Evolutionary conservation across 2,329 filamentous ascomycete species (phyloP), one percentile per base, ranked within the genome.

Genomic region (Aspergillus ochraceus): DNA sequence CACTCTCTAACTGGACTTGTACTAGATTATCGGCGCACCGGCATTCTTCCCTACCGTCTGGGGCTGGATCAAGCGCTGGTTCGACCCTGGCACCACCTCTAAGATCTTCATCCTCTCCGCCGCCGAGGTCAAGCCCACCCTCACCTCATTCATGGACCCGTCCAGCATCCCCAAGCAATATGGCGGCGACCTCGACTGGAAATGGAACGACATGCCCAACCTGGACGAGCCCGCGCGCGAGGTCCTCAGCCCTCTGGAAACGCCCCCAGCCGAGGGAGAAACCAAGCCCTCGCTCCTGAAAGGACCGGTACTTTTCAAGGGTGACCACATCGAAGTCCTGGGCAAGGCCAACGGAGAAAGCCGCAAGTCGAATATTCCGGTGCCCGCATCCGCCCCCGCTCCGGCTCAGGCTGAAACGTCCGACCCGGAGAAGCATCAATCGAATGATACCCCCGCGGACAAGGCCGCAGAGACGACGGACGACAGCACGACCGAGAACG

Each of bases 61-160:
- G 93, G 88, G 90, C 66, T 97, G 92, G 92, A 85, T 96, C 78
- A 96, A 96, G 83, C 89, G 90, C 71, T 97, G 93, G 92, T 97
- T 97, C 71, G 90, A 93, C 78, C 93, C 93, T 6, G 92, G 92
- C 63, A 97, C 94, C 36, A 91, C 92, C 3, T 95, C 91, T 70
- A 98, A 98, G 80, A 97, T 98, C 74, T 97, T 96, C 76, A 95
- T 98, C 68, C 86, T 98, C 57, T 83, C 83, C 52, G 81, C 86
- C 9, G 73, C 85, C 57, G 91, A 96, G 76, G 89, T 96, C 55
- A 85, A 88, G 66, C 80, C 88, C 17, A 94, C 91, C 1, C 85
- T 98, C 26, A 85, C 88, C 64, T 82, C 86, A 57, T 97, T 94
- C 77, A 92, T 98, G 73, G 90, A 96, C 55, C 82, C 86, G 0